Conservation (phyloP, 441 rosid genomes). For the Biscutella laevigata region DNA sequence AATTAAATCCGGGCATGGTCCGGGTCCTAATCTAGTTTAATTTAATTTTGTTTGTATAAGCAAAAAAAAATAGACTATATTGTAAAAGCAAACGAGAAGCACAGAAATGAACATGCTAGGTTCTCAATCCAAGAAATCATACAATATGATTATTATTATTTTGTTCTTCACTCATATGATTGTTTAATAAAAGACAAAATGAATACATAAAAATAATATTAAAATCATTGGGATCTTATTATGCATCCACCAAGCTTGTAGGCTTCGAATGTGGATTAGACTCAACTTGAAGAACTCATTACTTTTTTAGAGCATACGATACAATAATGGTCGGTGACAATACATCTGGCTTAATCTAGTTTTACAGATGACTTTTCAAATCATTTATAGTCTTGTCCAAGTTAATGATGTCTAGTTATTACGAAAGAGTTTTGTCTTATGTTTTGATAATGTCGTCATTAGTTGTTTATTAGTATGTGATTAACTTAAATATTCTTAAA, state of each 20-base stretch:
- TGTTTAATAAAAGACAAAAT: neutral
- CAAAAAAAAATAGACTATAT: neutral
- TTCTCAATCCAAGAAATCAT: conserved; percentile 26
- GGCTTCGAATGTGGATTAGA: conserved; percentile 14
- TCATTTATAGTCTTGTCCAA: neutral
- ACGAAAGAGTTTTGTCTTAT: neutral
- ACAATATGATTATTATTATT: too few species aligned
- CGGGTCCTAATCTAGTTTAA: too few species aligned
- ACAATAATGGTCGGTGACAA: neutral
- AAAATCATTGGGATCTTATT: conserved; percentile 34
- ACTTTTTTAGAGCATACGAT: neutral
- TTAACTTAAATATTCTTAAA: neutral
- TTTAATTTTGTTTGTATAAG: too few species aligned
- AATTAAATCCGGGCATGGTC: too few species aligned
- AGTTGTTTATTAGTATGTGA: conserved; percentile 6
- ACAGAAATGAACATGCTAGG: neutral
- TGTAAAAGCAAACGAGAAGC: neutral
- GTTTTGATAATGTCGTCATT: neutral
- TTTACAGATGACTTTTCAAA: neutral
- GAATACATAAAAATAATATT: neutral
- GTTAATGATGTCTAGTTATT: neutral
- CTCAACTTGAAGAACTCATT: neutral
- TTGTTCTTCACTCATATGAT: too few species aligned
- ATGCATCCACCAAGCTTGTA: conserved; percentile 25
- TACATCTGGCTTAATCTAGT: neutral